Evolutionary conservation across 1,284 basidiomycete species (phyloP).

Genomic region (Ganoderma resinaceum): DNA sequence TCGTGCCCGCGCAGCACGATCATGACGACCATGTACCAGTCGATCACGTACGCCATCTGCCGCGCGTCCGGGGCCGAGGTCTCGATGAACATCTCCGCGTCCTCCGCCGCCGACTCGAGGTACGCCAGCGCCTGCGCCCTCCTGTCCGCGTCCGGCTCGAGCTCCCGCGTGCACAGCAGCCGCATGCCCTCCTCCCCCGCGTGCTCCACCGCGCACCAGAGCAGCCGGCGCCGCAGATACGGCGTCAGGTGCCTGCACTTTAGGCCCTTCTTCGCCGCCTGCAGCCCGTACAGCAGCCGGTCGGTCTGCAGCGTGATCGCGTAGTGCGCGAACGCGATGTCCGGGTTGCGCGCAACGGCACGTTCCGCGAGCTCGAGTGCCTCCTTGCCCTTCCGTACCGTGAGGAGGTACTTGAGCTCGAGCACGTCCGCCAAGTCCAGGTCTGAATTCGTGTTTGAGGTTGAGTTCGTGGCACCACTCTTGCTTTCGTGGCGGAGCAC

Average conservation of each 20-base stretch:
- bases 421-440: constrained; percentile 6
- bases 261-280: constrained; percentile 8
- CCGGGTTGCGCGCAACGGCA: constrained; percentile 2
- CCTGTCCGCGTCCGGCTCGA: neutral
- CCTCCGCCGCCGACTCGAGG: neutral
- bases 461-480: neutral
- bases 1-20: constrained; percentile 2
- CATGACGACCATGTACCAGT: constrained; percentile 4
- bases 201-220: constrained; percentile 2
- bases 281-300: neutral
- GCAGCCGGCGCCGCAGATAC: constrained; percentile 4
- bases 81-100: constrained; percentile 1
- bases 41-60: neutral
- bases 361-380: neutral
- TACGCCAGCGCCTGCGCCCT: neutral
- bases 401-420: constrained; percentile 6
- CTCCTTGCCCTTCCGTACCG: neutral
- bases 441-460: too few species aligned
- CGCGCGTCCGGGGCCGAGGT: constrained; percentile 1
- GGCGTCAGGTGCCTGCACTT: constrained; percentile 4
- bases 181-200: neutral
- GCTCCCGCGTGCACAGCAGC: neutral
- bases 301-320: neutral
- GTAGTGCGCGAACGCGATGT: constrained; percentile 5
- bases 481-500: neutral